Conservation (phyloP, 139 green algal genomes). For the Asterochloris sp. region DNA sequence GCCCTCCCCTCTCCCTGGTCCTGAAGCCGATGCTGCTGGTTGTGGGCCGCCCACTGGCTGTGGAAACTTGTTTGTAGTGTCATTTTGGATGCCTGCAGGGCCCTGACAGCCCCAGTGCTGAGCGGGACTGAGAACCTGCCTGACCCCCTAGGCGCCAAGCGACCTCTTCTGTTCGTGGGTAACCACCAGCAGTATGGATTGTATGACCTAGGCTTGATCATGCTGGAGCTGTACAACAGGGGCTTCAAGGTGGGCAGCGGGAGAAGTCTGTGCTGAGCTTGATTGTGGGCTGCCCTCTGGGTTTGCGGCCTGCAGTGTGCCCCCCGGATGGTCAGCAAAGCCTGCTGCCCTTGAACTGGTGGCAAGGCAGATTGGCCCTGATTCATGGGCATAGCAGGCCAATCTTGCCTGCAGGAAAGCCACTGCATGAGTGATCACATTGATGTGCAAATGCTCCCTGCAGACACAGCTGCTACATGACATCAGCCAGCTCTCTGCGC, state of each 20-base stretch:
- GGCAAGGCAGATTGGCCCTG: too few species aligned
- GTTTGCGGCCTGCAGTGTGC: too few species aligned
- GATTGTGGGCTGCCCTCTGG: background rate
- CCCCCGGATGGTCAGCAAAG: too few species aligned
- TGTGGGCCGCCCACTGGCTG: too few species aligned
- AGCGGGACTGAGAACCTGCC: slow-evolving; percentile 62
- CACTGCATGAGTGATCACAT: too few species aligned
- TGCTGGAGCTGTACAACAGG: slow-evolving; percentile 69
- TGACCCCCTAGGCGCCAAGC: slow-evolving; percentile 14
- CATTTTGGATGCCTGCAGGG: slow-evolving; percentile 37
- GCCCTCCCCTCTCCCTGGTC: too few species aligned
- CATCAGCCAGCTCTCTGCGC: background rate
- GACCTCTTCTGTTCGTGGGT: slow-evolving; percentile 71
- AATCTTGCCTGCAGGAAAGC: too few species aligned
- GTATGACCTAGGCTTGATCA: slow-evolving; percentile 68
- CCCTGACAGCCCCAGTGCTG: slow-evolving; percentile 54
- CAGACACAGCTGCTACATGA: background rate
- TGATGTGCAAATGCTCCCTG: background rate
- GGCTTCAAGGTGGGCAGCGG: slow-evolving; percentile 51
- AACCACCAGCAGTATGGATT: slow-evolving; percentile 74
- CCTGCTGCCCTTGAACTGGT: too few species aligned
- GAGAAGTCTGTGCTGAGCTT: slow-evolving; percentile 20
- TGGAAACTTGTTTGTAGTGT: background rate
- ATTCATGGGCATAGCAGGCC: too few species aligned
- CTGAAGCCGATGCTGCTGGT: too few species aligned